These are phyloP conservation scores for Leccinum subgranulosum DNA, from an alignment of 768 basidiomycete genomes.

Conservation along the genomic window DNA sequence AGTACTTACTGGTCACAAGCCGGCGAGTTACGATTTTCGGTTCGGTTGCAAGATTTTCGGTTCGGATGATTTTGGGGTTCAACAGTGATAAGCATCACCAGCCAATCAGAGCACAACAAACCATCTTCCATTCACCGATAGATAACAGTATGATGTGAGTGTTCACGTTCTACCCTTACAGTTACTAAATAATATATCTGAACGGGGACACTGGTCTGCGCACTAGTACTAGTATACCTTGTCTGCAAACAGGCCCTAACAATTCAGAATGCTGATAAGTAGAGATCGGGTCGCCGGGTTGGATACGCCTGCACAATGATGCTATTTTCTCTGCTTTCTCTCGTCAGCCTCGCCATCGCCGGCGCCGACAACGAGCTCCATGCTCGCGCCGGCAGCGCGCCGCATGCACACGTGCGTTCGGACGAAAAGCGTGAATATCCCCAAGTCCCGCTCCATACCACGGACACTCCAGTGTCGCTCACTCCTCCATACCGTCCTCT, in stretches of 20 bases:
- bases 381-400: constrained; percentile 30
- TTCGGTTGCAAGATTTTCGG: too few relatives aligned
- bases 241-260: neutral
- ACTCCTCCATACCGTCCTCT: constrained; percentile 63
- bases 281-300: neutral
- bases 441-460: constrained; percentile 32
- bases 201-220: too few relatives aligned
- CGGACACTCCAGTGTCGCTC: constrained; percentile 38
- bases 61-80: too few relatives aligned
- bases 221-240: too few relatives aligned
- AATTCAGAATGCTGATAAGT: neutral
- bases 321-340: constrained; percentile 15
- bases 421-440: constrained; percentile 42
- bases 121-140: too few relatives aligned
- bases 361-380: constrained; percentile 17
- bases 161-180: too few relatives aligned
- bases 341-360: constrained; percentile 20
- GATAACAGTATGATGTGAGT: too few relatives aligned
- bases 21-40: too few relatives aligned
- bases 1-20: too few relatives aligned
- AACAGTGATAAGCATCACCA: too few relatives aligned
- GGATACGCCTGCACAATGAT: neutral
- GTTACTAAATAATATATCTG: too few relatives aligned
- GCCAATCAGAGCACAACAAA: too few relatives aligned
- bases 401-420: constrained; percentile 32